These are phyloP conservation scores for Volutella citrinella DNA, from an alignment of 2,329 filamentous ascomycete genomes.

Conservation along the genomic window DNA sequence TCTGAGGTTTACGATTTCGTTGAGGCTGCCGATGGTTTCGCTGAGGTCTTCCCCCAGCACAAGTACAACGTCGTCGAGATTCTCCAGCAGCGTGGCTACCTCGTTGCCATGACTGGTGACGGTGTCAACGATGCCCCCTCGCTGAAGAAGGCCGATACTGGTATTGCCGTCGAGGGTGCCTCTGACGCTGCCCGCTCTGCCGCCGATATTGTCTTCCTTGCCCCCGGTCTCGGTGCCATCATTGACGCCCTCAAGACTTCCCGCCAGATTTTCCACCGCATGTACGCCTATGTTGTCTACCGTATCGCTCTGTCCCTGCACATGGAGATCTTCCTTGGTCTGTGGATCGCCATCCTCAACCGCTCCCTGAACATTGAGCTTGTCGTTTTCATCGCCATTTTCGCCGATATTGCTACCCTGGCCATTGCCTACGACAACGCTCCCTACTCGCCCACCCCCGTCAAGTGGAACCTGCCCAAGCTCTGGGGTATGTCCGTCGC, in stretches of 20 bases:
- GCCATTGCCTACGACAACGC: constrained; percentile 94
- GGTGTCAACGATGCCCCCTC: constrained; percentile 93
- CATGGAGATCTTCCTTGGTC: constrained; percentile 85
- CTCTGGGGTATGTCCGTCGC: constrained; percentile 90
- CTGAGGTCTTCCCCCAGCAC: constrained; percentile 92
- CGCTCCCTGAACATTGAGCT: constrained; percentile 79
- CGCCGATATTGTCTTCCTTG: constrained; percentile 91
- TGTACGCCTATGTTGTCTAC: constrained; percentile 96
- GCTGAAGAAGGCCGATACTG: constrained; percentile 92
- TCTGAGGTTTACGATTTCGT: constrained; percentile 95
- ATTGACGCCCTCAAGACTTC: constrained; percentile 92
- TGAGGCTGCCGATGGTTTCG: constrained; percentile 91
- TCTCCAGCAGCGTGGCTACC: constrained; percentile 86
- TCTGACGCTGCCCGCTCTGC: constrained; percentile 88
- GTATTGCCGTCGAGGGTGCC: constrained; percentile 90
- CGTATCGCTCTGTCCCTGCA: constrained; percentile 90
- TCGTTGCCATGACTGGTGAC: constrained; percentile 95
- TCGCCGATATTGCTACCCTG: constrained; percentile 87
- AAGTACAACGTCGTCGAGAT: constrained; percentile 78
- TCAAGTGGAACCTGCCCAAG: constrained; percentile 94
- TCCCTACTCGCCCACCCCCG: constrained; percentile 78
- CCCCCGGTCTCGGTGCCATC: constrained; percentile 85
- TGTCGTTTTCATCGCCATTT: constrained; percentile 90
- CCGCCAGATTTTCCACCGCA: constrained; percentile 92
- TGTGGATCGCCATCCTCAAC: constrained; percentile 90